phyloP scores from a whole-genome alignment of 177 flowering plant species.

The Tripterygium wilfordii region DNA sequence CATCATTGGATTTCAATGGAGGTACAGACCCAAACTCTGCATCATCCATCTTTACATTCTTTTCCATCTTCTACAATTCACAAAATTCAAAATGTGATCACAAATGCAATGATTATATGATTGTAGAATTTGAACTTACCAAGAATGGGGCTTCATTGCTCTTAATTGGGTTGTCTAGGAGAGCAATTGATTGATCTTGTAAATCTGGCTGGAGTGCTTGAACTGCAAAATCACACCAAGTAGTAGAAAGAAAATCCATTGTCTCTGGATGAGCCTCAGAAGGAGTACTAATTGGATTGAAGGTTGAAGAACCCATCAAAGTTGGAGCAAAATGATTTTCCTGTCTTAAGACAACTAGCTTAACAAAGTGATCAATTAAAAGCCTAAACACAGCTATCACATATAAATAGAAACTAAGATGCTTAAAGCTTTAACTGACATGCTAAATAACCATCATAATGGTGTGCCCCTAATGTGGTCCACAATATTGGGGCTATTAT shows the following conservation, averaged over 20 bases:
- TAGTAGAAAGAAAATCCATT: constrained; percentile 70
- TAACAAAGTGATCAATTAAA: too few relatives aligned
- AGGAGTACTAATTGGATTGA: constrained; percentile 29
- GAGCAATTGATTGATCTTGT: constrained; percentile 37
- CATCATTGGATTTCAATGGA: constrained; percentile 78
- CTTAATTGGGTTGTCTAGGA: constrained; percentile 29
- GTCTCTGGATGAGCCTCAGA: constrained; percentile 68
- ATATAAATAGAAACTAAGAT: too few relatives aligned
- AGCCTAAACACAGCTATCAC: too few relatives aligned
- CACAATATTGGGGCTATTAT: too few relatives aligned
- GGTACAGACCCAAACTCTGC: constrained; percentile 40
- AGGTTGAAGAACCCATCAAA: constrained; percentile 38
- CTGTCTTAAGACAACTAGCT: background rate
- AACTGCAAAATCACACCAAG: constrained; percentile 82
- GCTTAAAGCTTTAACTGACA: too few relatives aligned
- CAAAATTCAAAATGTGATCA: background rate
- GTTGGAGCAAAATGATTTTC: background rate
- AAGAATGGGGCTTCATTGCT: constrained; percentile 21
- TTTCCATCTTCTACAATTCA: constrained; percentile 41
- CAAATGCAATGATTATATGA: background rate
- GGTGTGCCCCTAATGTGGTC: too few relatives aligned
- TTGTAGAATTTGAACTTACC: constrained; percentile 25
- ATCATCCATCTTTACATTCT: constrained; percentile 37
- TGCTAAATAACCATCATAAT: too few relatives aligned
- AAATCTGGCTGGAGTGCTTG: constrained; percentile 56